Base-by-base conservation (phyloP, 2,329 filamentous ascomycete species). In the Herpotrichia juniperi region DNA sequence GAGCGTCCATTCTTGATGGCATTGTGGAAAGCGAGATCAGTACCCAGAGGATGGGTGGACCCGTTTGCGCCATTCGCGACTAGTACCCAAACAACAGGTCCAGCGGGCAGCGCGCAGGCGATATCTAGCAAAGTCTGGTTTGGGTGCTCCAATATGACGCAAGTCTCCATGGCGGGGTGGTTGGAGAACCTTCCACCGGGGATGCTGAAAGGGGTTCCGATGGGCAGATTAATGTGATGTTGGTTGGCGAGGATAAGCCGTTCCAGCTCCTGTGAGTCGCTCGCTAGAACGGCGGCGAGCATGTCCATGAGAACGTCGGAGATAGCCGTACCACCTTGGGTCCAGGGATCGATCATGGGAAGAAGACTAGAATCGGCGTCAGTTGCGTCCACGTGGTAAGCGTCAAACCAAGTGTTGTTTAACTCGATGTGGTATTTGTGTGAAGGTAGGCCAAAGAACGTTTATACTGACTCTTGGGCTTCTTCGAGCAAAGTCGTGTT, bases 1-100 rank as follows among this genome's bases (percentile, higher is more conserved):
- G 54, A 46, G 3, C 68, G 57, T 16, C 63, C 65, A 26, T 73
- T 73, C 39, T 66, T 72, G 39, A 72, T 73, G 4, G 69, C 71
- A 49, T 72, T 74, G 31, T 72, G 64, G 7, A 74, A 51, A 1
- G 71, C 63, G 10, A 71, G 50, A 31, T 72, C 69, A 4, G 60
- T 69, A 1, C 69, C 69, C 5, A 67, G 56, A 2, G 69, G 69
- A 42, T 72, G 65, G 14, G 48, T 62, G 3, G 68, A 64, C 22
- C 68, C 62, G 48, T 57, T 70, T 4, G 59, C 69, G n/a, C 63
- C 63, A 45, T 71, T 58, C 0, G 60, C 54, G 14, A 69, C 10
- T 1, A 73, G 42, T 0, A 69, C 53, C 65, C 67, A 72, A 5
- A 68, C 42, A 0, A 62, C 48, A 0, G 66, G 59, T 5, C 59